Evolutionary conservation across 106 monocot genomes (phyloP).

Genomic region (Amphibolis antarctica): DNA sequence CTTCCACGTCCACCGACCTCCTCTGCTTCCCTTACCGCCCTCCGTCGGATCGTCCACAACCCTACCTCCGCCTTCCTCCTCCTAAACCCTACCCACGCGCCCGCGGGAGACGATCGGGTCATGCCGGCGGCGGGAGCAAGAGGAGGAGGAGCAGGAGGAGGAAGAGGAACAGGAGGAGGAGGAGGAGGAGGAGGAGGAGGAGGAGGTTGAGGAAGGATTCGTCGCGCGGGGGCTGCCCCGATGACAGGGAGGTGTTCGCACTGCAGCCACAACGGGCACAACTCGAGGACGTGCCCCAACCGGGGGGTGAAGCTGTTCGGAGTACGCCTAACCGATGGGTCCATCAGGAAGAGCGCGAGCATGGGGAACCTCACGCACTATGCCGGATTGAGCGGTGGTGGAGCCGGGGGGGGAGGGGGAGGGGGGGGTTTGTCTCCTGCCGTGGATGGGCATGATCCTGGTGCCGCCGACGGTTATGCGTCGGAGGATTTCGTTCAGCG

Average conservation of each 20-base stretch:
- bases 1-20: no score
- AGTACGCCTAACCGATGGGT: slow-evolving; percentile 17
- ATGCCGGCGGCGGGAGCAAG: no score
- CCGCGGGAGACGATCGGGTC: no score
- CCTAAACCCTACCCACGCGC: no score
- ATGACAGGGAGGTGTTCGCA: slow-evolving; percentile 28
- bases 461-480: slow-evolving; percentile 36
- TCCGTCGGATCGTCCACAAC: no score
- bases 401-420: slow-evolving; percentile 12
- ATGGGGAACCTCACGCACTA: slow-evolving; percentile 29
- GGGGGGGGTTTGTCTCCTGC: slow-evolving; percentile 29
- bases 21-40: no score
- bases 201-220: no score
- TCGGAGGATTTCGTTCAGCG: slow-evolving; percentile 77
- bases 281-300: slow-evolving; percentile 27
- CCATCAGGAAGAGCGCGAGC: slow-evolving; percentile 24
- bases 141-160: no score
- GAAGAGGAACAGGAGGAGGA: no score
- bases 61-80: no score
- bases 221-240: no score
- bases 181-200: no score
- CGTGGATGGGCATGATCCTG: slow-evolving; percentile 13
- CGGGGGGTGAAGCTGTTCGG: slow-evolving; percentile 25
- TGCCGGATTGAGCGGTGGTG: slow-evolving; percentile 23
- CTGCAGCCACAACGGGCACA: slow-evolving; percentile 28